Base-by-base conservation (phyloP, 2,329 filamentous ascomycete species). In the Talaromyces rugulosus region DNA sequence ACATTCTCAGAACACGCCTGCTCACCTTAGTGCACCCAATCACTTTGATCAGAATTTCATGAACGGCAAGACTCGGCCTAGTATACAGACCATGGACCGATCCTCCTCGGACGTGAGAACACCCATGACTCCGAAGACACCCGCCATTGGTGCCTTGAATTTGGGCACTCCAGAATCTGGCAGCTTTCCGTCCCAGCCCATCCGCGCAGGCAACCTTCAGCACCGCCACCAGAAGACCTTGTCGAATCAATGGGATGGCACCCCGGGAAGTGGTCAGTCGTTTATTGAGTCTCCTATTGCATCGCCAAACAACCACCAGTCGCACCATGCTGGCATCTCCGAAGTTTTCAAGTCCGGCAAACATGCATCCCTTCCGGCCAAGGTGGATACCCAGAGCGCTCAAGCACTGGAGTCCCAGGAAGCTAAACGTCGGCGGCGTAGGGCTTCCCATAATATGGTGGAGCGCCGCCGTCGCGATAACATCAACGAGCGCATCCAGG, bases 401-500 rank as follows among this genome's bases (percentile, higher is more conserved):
- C 77, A 78, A 59, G 80, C 82, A 16, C 82, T 89, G 58, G 91
- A 95, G 60, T 89, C 92, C 0, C 92, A 96, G 71, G 95, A 98
- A 74, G 92, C 93, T 70, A 98, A 98, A 85, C 87, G 92, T 69
- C 91, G 94, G 75, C 86, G 93, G 64, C 87, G 95, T 63, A 86
- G 95, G 44, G 95, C 97, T 72, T 98, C 94, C 0, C 95, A 99
- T 80, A 98, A 99, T 73, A 83, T 96, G 44, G 95, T 99, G 11
- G 95, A 99, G 80, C 91, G 95, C 61, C 89, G 95, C 58, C 89
- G 95, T 64, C 87, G 95, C 65, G 95, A 98, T 79, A 98, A 98
- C 74, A 99, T 99, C 82, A 99, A 99, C 69, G 95, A 99, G 77
- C 88, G 95, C 51, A 99, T 99, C 65, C 94, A 98, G 72, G 95